Conservation (phyloP, 768 basidiomycete species). For the Leucogyrophana mollusca region DNA sequence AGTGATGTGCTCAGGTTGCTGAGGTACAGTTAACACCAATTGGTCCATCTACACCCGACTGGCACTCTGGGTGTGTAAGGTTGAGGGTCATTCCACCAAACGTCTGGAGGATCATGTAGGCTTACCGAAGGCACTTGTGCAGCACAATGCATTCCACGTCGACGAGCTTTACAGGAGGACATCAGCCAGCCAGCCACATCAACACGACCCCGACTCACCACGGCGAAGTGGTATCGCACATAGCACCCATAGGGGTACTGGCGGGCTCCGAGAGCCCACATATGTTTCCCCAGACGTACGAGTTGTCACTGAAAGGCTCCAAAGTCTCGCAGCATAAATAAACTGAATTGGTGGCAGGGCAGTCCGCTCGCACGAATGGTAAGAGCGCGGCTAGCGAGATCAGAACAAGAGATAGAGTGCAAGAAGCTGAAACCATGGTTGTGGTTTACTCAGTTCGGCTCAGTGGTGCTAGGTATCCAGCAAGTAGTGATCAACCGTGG, state of each 20-base stretch:
- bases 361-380: not conserved
- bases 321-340: not conserved
- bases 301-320: not conserved
- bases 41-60: not conserved
- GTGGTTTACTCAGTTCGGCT: too few species aligned
- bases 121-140: too few species aligned
- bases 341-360: not conserved
- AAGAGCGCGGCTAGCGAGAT: not conserved
- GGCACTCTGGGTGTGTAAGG: too few species aligned
- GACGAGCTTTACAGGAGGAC: too few species aligned
- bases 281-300: not conserved
- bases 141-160: too few species aligned
- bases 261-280: not conserved
- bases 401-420: not conserved
- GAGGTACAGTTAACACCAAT: not conserved
- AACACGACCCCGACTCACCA: not conserved
- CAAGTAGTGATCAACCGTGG: too few species aligned
- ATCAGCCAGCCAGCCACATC: too few species aligned
- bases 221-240: not conserved
- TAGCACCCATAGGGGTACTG: not conserved
- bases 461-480: too few species aligned
- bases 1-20: too few species aligned
- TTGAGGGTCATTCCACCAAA: too few species aligned
- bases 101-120: too few species aligned
- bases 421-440: too few species aligned